Base-by-base conservation (phyloP, 306 rosid genomes). In the Begonia fuchsioides region DNA sequence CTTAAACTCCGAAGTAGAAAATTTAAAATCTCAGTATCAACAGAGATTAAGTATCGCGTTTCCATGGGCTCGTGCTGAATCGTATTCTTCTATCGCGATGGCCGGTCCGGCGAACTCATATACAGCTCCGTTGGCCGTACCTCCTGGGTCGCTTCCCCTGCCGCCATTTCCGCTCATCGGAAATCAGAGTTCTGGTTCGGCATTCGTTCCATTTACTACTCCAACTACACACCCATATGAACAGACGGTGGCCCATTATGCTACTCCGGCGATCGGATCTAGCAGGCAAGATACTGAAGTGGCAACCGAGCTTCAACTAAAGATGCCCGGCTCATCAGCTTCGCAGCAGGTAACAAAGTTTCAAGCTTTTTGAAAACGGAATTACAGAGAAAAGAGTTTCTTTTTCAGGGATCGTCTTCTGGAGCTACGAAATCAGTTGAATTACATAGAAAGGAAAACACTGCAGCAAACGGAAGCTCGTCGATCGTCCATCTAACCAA, bases 241-340 rank as follows among this genome's bases (percentile, higher is more conserved):
- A 44, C 77, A 65, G 49, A 79, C 88, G n/a, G 41, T 71, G 2
- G 60, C 72, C 32, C 82, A 57, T 13, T 64, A 66, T 58, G 78
- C 80, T 15, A 72, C 95, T 12, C 56, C 63, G 8, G 74, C 80
- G 5, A 79, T 55, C 38, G 3, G 43, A 17, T 76, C 76, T 45
- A 68, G 67, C 70, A 81, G 69, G 51, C 81, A 72, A 38, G 93
- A 76, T 43, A 62, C 77, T 14, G 95, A 83, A 44, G 97, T 88
- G 40, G 95, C 90, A 43, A 88, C 97, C 3, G 90, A 81, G 45
- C 97, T 88, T 55, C 93, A 76, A 64, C 86, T 88, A 51, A 88
- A 88, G 90, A 78, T 76, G 84, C 97, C 97, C 14, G 97, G 97
- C 48, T 78, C 93, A 43, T 81, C 95, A 16, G 56, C 35, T 26